These are phyloP conservation scores for Heliamphora ciliata DNA, from an alignment of 179 eudicot species.

Conservation along the genomic window DNA sequence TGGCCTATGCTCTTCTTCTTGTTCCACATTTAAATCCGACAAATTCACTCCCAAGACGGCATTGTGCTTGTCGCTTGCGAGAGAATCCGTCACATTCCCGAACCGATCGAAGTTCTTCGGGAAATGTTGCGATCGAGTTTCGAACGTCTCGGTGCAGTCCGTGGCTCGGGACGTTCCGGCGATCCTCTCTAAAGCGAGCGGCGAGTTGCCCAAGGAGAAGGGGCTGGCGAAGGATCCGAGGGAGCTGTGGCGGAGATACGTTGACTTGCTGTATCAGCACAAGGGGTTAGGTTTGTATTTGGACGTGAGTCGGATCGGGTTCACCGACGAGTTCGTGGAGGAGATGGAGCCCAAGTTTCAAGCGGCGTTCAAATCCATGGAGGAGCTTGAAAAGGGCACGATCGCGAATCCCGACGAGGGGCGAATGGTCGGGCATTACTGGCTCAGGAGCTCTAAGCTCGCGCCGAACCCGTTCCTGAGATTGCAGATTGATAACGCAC, in stretches of 20 bases:
- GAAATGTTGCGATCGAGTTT: slow-evolving; percentile 18
- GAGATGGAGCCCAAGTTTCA: slow-evolving; percentile 63
- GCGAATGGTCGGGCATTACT: slow-evolving; percentile 93
- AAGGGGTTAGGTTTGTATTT: slow-evolving; percentile 77
- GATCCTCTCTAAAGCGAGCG: slow-evolving; percentile 4
- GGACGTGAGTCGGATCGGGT: slow-evolving; percentile 87
- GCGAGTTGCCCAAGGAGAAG: slow-evolving; percentile 17
- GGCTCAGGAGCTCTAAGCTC: slow-evolving; percentile 63
- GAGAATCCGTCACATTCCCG: slow-evolving; percentile 23
- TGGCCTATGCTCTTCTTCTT: slow-evolving; percentile 34
- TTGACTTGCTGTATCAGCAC: slow-evolving; percentile 92
- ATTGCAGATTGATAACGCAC: slow-evolving; percentile 63
- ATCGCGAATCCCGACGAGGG: slow-evolving; percentile 93
- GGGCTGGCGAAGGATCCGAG: slow-evolving; percentile 50
- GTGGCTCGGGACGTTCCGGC: slow-evolving; percentile 22
- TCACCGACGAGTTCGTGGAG: slow-evolving; percentile 49
- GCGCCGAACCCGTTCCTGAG: slow-evolving; percentile 59
- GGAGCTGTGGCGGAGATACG: slow-evolving; percentile 60
- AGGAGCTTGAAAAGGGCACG: slow-evolving; percentile 68
- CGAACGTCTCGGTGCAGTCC: slow-evolving; percentile 24
- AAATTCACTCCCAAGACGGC: background rate
- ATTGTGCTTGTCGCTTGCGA: slow-evolving; percentile 11
- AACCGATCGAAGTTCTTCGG: slow-evolving; percentile 20
- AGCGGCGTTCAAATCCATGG: slow-evolving; percentile 65
- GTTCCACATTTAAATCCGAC: slow-evolving; percentile 30